Evolutionary conservation across 2,329 filamentous ascomycete genomes (phyloP), one percentile per base, ranked within the genome.

Genomic region (Clonostachys chloroleuca): DNA sequence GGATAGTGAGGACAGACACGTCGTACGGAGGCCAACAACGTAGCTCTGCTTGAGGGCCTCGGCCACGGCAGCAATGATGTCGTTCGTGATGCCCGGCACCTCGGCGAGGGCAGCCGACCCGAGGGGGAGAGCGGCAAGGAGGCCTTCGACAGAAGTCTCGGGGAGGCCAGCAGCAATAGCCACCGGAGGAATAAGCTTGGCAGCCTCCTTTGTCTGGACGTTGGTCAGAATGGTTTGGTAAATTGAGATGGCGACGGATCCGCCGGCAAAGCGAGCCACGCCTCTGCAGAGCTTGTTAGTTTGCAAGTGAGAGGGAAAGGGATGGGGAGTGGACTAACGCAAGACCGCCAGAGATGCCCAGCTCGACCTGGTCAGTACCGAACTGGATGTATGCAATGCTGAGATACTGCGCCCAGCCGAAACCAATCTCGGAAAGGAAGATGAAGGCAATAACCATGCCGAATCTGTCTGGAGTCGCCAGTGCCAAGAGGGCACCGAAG

Each of bases 301-400:
- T 6, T 18, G 4, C 6, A 34, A 14, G 17, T 18, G n/a, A 17
- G 24, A 8, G 34, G 5, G 12, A n/a, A 17, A 18, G 9, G 17
- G 12, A 30, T 30, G 9, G 24, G 24, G 4, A 30, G 45, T 66
- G 2, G 18, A 55, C 57, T 54, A 54, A 66, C 66, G 63, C 67
- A 40, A 70, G 59, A 6, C 66, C 67, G 42, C 69, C 67, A 1
- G 45, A 94, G 77, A 55, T 95, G 13, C 73, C 73, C 0, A 77
- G 62, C 43, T 75, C 70, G 16, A 68, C 63, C 50, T 77, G 74
- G 24, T 71, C 65, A 4, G 73, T 71, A n/a, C 72, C 73, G 48
- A 75, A 68, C 54, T 76, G 73, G 6, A 68, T 72, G 50, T 72
- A 68, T 2, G 73, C 69, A 51, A 78, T 75, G 16, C 65, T 68